A percentile compares a stretch with the other conserved stretches of the same genome.
phyloP scores from a whole-genome alignment of 2,329 filamentous ascomycete species.

The Aspergillus cejpii region DNA sequence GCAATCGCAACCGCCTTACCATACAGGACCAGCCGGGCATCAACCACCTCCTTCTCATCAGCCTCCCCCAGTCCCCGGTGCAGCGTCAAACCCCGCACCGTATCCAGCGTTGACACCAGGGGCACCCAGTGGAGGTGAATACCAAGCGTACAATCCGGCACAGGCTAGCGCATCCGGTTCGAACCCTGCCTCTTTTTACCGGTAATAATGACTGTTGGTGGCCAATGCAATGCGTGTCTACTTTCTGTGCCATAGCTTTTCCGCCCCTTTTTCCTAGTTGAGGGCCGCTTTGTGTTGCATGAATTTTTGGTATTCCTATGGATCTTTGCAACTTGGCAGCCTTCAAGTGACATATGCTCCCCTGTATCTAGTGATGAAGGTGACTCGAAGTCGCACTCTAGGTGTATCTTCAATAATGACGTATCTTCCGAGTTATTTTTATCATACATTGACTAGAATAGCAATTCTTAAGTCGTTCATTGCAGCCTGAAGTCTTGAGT shows the following conservation, averaged over 20 bases:
- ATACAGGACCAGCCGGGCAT: conserved; percentile 23
- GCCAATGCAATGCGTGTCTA: background rate
- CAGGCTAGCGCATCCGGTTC: conserved; percentile 25
- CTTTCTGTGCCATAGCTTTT: background rate
- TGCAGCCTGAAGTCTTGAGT: too few relatives aligned
- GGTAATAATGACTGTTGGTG: conserved; percentile 4
- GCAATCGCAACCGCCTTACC: conserved; percentile 31
- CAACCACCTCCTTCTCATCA: conserved; percentile 31
- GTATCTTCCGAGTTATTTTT: too few relatives aligned
- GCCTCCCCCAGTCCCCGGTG: conserved; percentile 32
- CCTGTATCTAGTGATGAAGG: too few relatives aligned
- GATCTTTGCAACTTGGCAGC: background rate
- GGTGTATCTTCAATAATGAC: too few relatives aligned
- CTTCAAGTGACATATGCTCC: too few relatives aligned
- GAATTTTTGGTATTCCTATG: background rate
- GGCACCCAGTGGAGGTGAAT: conserved; percentile 22
- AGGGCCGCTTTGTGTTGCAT: background rate
- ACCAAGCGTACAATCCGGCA: conserved; percentile 36
- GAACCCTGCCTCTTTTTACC: conserved; percentile 38
- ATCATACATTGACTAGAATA: too few relatives aligned
- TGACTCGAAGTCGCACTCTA: too few relatives aligned
- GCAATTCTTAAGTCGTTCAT: too few relatives aligned
- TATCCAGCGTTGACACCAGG: conserved; percentile 30
- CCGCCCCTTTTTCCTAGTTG: background rate
- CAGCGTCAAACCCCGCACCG: conserved; percentile 26